Conservation (phyloP, 1,284 basidiomycete genomes). For the Rhodotorula sp. region DNA sequence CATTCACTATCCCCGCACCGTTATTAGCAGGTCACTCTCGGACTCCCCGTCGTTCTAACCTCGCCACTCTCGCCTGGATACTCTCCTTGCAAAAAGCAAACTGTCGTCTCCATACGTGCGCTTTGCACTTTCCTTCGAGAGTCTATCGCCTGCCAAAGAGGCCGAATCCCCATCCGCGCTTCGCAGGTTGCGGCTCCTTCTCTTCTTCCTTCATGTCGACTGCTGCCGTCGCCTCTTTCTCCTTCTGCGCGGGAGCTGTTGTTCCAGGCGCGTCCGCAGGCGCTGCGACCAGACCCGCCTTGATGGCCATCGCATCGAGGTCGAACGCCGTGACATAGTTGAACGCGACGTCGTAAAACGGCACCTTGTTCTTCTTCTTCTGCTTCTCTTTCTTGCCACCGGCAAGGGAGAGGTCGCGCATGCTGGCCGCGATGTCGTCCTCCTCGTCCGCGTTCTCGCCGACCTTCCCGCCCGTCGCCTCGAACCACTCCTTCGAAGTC, state of each 20-base stretch:
- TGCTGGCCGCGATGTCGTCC: conserved; percentile 14
- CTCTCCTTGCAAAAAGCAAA: neutral
- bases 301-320: conserved; percentile 62
- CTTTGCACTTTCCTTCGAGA: neutral
- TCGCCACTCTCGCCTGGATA: neutral
- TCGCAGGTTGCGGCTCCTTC: conserved; percentile 46
- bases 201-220: conserved; percentile 46
- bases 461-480: conserved; percentile 21
- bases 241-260: conserved; percentile 48
- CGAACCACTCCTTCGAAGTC: conserved; percentile 36
- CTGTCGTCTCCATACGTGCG: neutral
- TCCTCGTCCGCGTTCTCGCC: neutral
- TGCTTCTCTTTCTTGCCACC: neutral
- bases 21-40: neutral
- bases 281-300: conserved; percentile 43
- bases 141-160: conserved; percentile 25
- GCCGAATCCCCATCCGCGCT: conserved; percentile 34
- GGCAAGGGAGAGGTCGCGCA: conserved; percentile 13
- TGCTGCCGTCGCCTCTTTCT: conserved; percentile 46
- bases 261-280: conserved; percentile 49
- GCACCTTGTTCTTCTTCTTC: conserved; percentile 62
- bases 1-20: neutral
- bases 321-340: conserved; percentile 71
- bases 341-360: conserved; percentile 91
- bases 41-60: neutral